Conservation (phyloP, 768 basidiomycete genomes). For the Coprinopsis marcescibilis region DNA sequence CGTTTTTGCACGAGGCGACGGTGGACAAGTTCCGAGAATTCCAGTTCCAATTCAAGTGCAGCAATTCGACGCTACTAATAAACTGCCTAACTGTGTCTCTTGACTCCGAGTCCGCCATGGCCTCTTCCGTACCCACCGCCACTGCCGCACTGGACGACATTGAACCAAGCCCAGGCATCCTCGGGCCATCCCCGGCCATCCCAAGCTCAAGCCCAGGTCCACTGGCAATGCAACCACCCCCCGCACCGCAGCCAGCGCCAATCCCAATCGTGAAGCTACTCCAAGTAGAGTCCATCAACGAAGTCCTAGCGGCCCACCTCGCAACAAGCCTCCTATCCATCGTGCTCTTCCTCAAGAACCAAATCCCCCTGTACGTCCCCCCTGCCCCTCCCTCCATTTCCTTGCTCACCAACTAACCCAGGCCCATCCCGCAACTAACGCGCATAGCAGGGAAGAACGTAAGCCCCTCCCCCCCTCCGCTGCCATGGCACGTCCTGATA, state of each 20-base stretch:
- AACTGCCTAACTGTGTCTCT: too few species aligned
- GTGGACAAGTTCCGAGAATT: too few species aligned
- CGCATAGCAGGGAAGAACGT: conserved; percentile 48
- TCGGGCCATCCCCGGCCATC: too few species aligned
- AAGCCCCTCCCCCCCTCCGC: neutral
- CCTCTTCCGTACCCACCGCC: too few species aligned
- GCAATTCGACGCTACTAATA: too few species aligned
- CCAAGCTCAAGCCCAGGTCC: too few species aligned
- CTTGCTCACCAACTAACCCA: conserved; percentile 18
- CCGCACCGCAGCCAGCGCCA: too few species aligned
- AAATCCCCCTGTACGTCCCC: conserved; percentile 66
- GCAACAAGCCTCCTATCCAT: conserved; percentile 61
- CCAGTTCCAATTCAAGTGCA: too few species aligned
- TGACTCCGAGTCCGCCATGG: too few species aligned
- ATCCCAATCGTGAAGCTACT: conserved; percentile 36
- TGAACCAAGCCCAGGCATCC: neutral
- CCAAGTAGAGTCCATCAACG: conserved; percentile 48
- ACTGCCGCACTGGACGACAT: too few species aligned
- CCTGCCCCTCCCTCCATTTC: neutral
- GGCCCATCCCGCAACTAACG: conserved; percentile 61
- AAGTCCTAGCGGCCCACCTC: conserved; percentile 57
- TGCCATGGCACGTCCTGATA: neutral
- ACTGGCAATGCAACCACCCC: too few species aligned
- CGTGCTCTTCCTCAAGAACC: conserved; percentile 71
- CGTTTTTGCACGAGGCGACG: too few species aligned